Percentiles rank a stretch among this genome's conserved stretches.
Conservation (phyloP, 208 protist species). For the Trypanosoma brucei region DNA sequence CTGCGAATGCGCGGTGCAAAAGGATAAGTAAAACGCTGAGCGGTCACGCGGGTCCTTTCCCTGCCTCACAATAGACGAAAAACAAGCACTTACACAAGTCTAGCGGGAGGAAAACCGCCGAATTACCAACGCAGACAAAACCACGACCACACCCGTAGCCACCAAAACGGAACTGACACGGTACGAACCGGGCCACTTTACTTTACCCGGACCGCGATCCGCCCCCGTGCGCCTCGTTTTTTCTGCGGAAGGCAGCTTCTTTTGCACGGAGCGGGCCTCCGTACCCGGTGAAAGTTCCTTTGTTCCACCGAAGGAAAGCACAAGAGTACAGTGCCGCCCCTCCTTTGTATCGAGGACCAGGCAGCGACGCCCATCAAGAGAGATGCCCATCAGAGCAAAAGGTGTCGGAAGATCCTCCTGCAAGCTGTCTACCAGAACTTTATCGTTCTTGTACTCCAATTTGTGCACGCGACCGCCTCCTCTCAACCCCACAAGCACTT, state of each 20-base stretch:
- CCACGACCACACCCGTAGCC: neutral
- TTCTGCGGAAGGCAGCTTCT: too few relatives aligned
- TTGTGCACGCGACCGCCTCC: conserved; percentile 18
- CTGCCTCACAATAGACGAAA: too few relatives aligned
- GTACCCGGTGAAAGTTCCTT: neutral
- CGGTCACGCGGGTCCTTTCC: too few relatives aligned
- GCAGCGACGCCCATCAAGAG: conserved; percentile 17
- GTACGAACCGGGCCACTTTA: neutral
- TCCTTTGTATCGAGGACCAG: conserved; percentile 6
- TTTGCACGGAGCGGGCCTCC: too few relatives aligned
- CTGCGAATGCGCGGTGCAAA: too few relatives aligned
- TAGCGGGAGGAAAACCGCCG: conserved; percentile 11
- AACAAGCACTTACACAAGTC: too few relatives aligned
- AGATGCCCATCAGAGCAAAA: conserved; percentile 10
- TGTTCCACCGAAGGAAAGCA: conserved; percentile 6
- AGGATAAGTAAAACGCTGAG: too few relatives aligned
- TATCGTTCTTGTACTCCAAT: conserved; percentile 34
- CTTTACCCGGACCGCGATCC: too few relatives aligned
- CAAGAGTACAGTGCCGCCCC: conserved; percentile 10
- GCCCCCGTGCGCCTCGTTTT: too few relatives aligned
- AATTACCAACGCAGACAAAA: neutral
- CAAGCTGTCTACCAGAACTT: conserved; percentile 13
- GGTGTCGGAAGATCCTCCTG: conserved; percentile 14
- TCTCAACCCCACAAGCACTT: conserved; percentile 24
- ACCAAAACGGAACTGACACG: neutral